Base-by-base conservation (phyloP, 2,329 filamentous ascomycete genomes). In the Aspergillus arachidicola region DNA sequence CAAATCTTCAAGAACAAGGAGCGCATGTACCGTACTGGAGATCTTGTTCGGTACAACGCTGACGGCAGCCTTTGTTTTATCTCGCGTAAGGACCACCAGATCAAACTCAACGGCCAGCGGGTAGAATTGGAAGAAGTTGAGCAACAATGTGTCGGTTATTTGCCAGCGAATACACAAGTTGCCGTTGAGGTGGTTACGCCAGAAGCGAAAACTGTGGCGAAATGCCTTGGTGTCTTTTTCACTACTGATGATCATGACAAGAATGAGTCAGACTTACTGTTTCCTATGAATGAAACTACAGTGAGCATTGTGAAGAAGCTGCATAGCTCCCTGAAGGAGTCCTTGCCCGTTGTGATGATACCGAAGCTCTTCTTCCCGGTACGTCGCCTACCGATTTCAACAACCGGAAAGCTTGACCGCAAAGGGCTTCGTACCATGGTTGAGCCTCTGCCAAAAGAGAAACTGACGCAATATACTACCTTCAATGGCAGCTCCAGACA, bases 81-180 rank as follows among this genome's bases (percentile, higher is more conserved):
- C 28, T 74, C 75, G 4, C 73, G 74, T 41, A 76, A 71, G 58
- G 72, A 74, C 19, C 73, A 72, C 3, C 70, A 73, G 54, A 74
- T 80, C 58, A 81, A 81, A 70, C 69, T 83, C 45, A 78, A 80
- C 36, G 81, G 81, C 3, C 78, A 80, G 62, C 77, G 81, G 0
- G 78, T 82, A 51, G 81, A 83, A 62, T 68, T 83, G 7, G 80
- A 77, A 16, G 80, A 82, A 62, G 80, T 82, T 54, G 80, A 82
- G 61, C 76, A 81, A 59, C 78, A 81, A 55, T 74, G 80, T 38
- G 71, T 75, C 28, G 68, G 74, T 11, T 74, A 76, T 36, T 72
- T 80, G 6, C 73, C 78, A 5, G 54, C 69, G 3, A 70, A 73
- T 12, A 75, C 76, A 4, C 78, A 81, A 51, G 79, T 78, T 3